A percentile compares a stretch with the other conserved stretches of the same genome.
Conservation (phyloP, 2,329 filamentous ascomycete species). For the Paraconiothyrium brasiliense region DNA sequence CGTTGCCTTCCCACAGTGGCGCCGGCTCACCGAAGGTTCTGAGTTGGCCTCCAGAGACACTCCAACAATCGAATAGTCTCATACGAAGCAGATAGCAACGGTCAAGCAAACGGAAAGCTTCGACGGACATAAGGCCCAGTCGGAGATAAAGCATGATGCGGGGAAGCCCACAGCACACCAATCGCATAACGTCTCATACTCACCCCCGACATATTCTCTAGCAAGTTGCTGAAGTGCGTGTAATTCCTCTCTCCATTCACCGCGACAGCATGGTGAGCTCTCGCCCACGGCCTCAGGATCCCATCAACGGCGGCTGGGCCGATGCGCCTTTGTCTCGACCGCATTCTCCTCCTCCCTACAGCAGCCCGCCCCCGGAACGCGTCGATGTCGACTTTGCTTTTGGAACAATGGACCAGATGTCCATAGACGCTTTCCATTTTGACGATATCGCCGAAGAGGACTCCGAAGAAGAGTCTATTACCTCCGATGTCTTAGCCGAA, state of each 20-base stretch:
- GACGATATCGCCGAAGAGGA: not conserved
- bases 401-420: not conserved
- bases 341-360: conserved; percentile 11
- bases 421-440: conserved; percentile 3
- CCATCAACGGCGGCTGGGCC: not conserved
- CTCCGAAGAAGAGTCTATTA: not conserved
- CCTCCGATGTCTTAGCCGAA: not conserved
- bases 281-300: conserved; percentile 1
- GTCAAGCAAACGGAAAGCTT: not conserved
- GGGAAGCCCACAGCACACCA: conserved; percentile 8
- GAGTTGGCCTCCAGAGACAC: too few species aligned
- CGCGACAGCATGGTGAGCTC: conserved; percentile 1
- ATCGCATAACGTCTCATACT: not conserved
- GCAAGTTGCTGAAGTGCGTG: not conserved
- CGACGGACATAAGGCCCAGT: not conserved
- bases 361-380: conserved; percentile 4
- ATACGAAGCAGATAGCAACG: not conserved
- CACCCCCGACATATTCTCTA: not conserved
- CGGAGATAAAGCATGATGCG: conserved; percentile 10
- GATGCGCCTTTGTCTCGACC: not conserved
- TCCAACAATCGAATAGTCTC: too few species aligned
- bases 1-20: too few species aligned
- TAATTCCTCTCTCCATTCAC: not conserved
- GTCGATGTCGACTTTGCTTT: not conserved
- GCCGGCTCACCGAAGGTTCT: too few species aligned